Base-by-base conservation (phyloP, 2,329 filamentous ascomycete genomes). In the Trichoderma lentiforme region DNA sequence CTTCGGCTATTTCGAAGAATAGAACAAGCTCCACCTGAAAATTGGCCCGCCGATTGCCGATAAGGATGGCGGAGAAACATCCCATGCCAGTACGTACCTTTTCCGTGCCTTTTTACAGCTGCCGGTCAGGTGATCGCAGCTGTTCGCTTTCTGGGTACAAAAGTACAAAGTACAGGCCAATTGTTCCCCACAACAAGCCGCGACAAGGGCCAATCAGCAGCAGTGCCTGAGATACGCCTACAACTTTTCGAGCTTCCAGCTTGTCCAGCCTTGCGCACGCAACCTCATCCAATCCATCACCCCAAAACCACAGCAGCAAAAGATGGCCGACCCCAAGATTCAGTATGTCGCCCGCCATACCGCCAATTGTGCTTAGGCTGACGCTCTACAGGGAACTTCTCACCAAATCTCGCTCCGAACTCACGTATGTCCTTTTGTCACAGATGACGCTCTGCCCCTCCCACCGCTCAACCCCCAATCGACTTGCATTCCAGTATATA, bases 331-430 rank as follows among this genome's bases (percentile, higher is more conserved):
- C 82, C 82, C 88, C 76, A 93, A 93, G 85, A 92, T 93, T 71
- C 90, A 93, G 91, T 93, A 83, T 76, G 88, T 81, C 51, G 1
- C 4, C 36, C 26, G 18, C n/a, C 12, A 4, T 24, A 56, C 32
- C 18, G 67, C 58, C 15, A 53, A 18, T 28, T 26, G 28, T 56
- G 15, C 7, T 30, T 30, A 57, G 28, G 72, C 80, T 84, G 78
- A 83, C 76, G 64, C 30, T 28, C 18, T 73, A 73, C 81, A 97
- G 94, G 84, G 94, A 97, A 83, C 90, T 97, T 79, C 90, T 97
- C 76, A 91, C 89, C 82, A 97, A 97, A 88, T 91, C 93, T 76
- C 93, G 94, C 83, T 90, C 88, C 79, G 95, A 98, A 81, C 92
- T 97, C 84, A 97, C 94, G 94, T 97, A 90, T 77, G 92, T n/a